Evolutionary conservation across 768 basidiomycete genomes (phyloP), one percentile per base, ranked within the genome.

Genomic region (Boletus pseudo-olivaceus): DNA sequence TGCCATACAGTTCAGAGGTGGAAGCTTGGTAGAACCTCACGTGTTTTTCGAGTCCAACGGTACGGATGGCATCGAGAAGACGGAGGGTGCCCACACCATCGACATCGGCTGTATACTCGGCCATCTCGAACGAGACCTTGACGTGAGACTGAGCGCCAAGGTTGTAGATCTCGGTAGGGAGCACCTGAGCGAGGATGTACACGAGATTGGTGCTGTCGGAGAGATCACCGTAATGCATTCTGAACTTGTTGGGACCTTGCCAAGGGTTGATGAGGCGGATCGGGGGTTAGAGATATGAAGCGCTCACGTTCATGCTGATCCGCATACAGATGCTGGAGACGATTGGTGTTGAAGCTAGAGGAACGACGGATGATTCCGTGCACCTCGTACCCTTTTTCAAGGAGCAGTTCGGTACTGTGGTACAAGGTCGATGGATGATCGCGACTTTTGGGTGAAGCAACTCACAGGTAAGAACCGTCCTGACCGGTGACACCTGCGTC

Each of bases 81-180:
- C 95, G 91, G 45, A 98, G 83, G 7, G 95, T 98, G 50, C 95
- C 95, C 38, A 98, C 80, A 8, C 87, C 95, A 63, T 98, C 95
- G 46, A 98, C 95, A 66, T 98, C 96, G 47, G 91, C 94, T 0
- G 96, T 98, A 76, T 98, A 98, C 74, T 98, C 95, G 26, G 95
- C 92, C 93, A 98, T 96, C 73, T 98, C 96, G 72, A 98, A 98
- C 27, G 94, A 97, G 60, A 98, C 95, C 73, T 98, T 98, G 78
- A 98, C 95, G 76, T 98, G 95, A 40, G 91, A 93, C 72, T 98
- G 95, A 15, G 95, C 95, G 42, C 93, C 95, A 49, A 98, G 87
- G 73, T 98, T 98, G 83, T 97, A 98, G 56, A 98, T 87, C 74
- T 98, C 96, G 20, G 93, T 87, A 2, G 95, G 95, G 71, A 90